Base-by-base conservation (phyloP, 306 rosid genomes). In the Prosopis cineraria region DNA sequence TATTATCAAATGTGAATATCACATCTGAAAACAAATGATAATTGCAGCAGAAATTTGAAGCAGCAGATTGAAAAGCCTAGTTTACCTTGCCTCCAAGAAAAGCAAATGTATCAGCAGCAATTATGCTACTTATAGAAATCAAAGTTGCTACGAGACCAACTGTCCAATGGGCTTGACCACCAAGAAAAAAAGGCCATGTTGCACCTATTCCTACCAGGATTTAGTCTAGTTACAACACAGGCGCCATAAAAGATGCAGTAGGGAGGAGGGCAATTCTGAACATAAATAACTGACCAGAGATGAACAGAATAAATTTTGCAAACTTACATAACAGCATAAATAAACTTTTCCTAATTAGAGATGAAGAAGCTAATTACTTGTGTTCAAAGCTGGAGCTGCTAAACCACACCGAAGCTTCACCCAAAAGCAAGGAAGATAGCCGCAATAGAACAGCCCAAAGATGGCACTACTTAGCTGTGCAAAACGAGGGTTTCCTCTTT, bases 371-470 rank as follows among this genome's bases (percentile, higher is more conserved):
- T 39, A 73, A 62, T 70, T 59, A 58, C 89, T 83, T 84, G 99
- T 88, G 80, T 91, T 89, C 77, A 95, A 72, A 81, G 98, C 92
- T 33, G 99, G 99, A 40, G 91, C 97, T n/a, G 97, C 86, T 80
- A 95, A 79, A 63, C 98, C 93, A 81, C 98, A 95, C 74, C 99
- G 96, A 93, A 95, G 99, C 86, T 95, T 95, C 74, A 95, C 90
- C 99, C 99, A 95, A 65, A 95, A 95, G 76, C 94, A 89, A 52
- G 99, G 99, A 87, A 95, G 99, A 87, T 95, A 95, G 65, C 97
- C 98, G 64, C 95, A 91, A 73, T 95, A 95, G 86, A 95, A 89
- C 66, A 95, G 86, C 78, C 99, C 99, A 85, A 95, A 95, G 75
- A 93, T 84, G 58, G 97, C 86, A 88, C 98, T 95, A 82, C 94